A percentile compares a stretch with the other conserved stretches of the same genome.
phyloP scores from a whole-genome alignment of 208 protist genomes.

The Leishmania martiniquensis region DNA sequence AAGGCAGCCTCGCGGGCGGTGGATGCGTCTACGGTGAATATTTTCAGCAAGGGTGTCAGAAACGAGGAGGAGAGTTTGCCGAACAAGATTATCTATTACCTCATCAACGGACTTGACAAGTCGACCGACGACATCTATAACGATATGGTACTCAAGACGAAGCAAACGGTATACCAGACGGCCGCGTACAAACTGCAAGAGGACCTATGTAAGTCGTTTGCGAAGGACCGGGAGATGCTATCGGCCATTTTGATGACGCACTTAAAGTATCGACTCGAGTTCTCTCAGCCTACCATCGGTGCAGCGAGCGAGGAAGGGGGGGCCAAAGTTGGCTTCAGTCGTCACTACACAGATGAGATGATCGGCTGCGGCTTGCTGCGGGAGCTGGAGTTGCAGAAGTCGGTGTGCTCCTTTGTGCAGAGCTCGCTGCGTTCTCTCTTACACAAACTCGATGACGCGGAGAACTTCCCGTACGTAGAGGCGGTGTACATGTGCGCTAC shows the following conservation, averaged over 20 bases:
- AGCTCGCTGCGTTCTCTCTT: conserved; percentile 56
- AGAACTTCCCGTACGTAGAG: conserved; percentile 36
- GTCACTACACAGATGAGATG: conserved; percentile 72
- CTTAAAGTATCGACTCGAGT: conserved; percentile 34
- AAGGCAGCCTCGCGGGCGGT: conserved; percentile 19
- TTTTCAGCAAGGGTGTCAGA: conserved; percentile 41
- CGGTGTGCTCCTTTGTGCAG: conserved; percentile 80
- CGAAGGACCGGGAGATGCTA: conserved; percentile 47
- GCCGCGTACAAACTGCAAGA: conserved; percentile 70
- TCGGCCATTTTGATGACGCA: conserved; percentile 48
- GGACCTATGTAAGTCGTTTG: conserved; percentile 57
- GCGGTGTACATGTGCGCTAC: conserved; percentile 72
- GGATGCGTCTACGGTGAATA: conserved; percentile 28
- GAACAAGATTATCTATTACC: conserved; percentile 68
- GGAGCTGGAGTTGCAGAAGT: conserved; percentile 77
- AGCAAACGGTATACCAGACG: conserved; percentile 52
- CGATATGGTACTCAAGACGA: conserved; percentile 47
- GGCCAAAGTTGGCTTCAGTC: conserved; percentile 28
- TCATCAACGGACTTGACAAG: conserved; percentile 52
- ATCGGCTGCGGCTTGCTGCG: conserved; percentile 80
- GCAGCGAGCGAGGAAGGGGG: conserved; percentile 12
- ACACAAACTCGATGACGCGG: conserved; percentile 31
- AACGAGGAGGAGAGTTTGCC: conserved; percentile 50
- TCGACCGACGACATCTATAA: conserved; percentile 42
- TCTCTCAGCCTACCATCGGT: conserved; percentile 18